Evolutionary conservation across 192 early-diverging fungal species (phyloP).

Genomic region (Obelidium mucronatum): DNA sequence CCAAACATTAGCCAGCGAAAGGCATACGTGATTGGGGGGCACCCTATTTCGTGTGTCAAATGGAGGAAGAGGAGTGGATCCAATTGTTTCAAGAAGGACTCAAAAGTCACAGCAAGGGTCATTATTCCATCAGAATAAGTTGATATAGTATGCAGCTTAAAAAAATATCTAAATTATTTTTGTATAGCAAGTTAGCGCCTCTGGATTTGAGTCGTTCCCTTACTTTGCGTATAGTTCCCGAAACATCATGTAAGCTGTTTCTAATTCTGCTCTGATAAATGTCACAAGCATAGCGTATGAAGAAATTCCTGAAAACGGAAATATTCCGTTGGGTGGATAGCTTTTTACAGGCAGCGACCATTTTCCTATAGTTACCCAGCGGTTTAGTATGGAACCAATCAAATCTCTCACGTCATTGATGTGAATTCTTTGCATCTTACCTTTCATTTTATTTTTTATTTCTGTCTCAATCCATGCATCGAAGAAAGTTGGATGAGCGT

Average conservation of each 20-base stretch:
- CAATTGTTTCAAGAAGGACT: conserved; percentile 55
- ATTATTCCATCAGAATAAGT: conserved; percentile 34
- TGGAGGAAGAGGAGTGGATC: conserved; percentile 55
- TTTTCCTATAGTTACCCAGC: conserved; percentile 3
- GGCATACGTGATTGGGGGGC: conserved; percentile 49
- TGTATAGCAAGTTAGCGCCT: background rate
- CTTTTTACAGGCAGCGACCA: conserved; percentile 11
- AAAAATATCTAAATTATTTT: conserved; percentile 51
- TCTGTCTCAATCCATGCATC: background rate
- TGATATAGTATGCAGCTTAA: conserved; percentile 54
- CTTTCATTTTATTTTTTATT: conserved; percentile 10
- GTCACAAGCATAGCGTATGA: conserved; percentile 63
- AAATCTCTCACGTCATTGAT: too few species aligned
- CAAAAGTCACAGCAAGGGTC: conserved; percentile 47
- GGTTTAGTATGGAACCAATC: background rate
- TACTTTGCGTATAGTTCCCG: conserved; percentile 61
- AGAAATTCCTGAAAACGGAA: conserved; percentile 60
- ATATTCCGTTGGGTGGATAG: conserved; percentile 58
- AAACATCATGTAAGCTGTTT: conserved; percentile 59
- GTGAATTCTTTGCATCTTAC: too few species aligned
- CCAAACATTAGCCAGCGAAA: conserved; percentile 62
- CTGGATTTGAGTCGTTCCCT: background rate
- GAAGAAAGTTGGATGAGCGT: background rate
- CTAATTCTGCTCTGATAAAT: conserved; percentile 50
- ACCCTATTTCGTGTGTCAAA: conserved; percentile 41